Evolutionary conservation across 2,329 filamentous ascomycete species (phyloP).

Genomic region (Cryphonectria carpinicola): DNA sequence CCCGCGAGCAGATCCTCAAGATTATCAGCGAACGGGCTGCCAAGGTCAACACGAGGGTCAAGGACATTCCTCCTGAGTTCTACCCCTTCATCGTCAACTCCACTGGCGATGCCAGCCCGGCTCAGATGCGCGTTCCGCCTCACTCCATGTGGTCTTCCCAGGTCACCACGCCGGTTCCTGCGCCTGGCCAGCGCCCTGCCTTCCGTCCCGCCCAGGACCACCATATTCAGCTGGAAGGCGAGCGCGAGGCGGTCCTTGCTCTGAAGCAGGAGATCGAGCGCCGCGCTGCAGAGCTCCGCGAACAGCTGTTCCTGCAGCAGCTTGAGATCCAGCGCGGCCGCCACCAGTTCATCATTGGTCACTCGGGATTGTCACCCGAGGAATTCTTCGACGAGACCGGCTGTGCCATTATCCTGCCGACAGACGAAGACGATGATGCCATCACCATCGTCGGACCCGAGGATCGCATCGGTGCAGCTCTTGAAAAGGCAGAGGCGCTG

Average conservation of each 20-base stretch:
- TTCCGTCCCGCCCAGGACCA: conserved; percentile 77
- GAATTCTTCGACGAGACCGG: conserved; percentile 91
- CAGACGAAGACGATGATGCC: conserved; percentile 76
- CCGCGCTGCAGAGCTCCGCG: conserved; percentile 74
- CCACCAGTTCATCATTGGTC: conserved; percentile 93
- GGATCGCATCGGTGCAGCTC: conserved; percentile 72
- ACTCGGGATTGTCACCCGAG: conserved; percentile 76
- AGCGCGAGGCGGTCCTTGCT: conserved; percentile 79
- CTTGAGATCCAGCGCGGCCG: conserved; percentile 81
- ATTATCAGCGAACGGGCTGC: conserved; percentile 87
- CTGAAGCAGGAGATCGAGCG: conserved; percentile 81
- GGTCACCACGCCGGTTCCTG: conserved; percentile 66
- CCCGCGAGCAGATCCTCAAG: conserved; percentile 79
- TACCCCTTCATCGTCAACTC: conserved; percentile 93
- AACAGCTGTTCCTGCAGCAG: conserved; percentile 76
- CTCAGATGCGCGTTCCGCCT: conserved; percentile 81
- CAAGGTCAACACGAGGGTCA: conserved; percentile 79
- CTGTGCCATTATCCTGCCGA: conserved; percentile 82
- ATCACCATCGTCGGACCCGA: conserved; percentile 84
- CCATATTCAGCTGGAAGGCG: conserved; percentile 84
- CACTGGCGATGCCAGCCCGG: conserved; percentile 73
- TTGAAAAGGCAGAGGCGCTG: conserved; percentile 85
- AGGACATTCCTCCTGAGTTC: conserved; percentile 85
- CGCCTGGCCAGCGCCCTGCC: conserved; percentile 65
- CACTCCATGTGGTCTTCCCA: conserved; percentile 77